Evolutionary conservation across 192 early-diverging fungal genomes (phyloP).

Genomic region (Coemansia sp.): DNA sequence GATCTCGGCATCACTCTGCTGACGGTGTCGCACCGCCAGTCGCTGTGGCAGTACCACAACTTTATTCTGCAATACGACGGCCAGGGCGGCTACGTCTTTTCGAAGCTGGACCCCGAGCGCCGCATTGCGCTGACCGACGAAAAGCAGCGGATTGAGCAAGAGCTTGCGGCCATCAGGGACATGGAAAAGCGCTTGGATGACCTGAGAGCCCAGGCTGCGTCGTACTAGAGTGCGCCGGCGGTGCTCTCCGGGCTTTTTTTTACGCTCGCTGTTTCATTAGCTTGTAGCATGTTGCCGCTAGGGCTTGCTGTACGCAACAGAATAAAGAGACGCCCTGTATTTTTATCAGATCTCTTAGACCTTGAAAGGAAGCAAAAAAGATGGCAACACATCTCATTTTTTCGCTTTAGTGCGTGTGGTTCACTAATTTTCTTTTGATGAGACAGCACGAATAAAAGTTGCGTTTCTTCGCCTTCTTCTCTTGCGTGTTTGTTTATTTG

Average conservation of each 20-base stretch:
- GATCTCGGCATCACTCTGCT: constrained; percentile 85
- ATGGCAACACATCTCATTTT: too few relatives aligned
- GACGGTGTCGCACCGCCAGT: constrained; percentile 93
- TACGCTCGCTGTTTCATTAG: background rate
- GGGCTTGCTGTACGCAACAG: too few relatives aligned
- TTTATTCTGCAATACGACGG: constrained; percentile 94
- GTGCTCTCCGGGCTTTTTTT: background rate
- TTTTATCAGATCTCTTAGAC: too few relatives aligned
- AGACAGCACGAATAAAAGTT: background rate
- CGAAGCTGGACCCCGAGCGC: constrained; percentile 83
- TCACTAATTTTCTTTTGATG: background rate
- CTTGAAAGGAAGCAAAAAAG: too few relatives aligned
- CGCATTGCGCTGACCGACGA: constrained; percentile 88
- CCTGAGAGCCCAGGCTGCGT: constrained; percentile 28
- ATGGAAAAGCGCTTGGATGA: constrained; percentile 43
- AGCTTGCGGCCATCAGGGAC: constrained; percentile 35
- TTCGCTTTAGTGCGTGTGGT: too few relatives aligned
- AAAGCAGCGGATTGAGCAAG: constrained; percentile 71
- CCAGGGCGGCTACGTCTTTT: constrained; percentile 94
- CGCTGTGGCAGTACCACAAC: constrained; percentile 97
- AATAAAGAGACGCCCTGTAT: too few relatives aligned
- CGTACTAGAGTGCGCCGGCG: constrained; percentile 8
- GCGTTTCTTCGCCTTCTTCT: background rate
- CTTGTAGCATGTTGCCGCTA: too few relatives aligned
- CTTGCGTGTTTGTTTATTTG: background rate